Base-by-base conservation (phyloP, 2,329 filamentous ascomycete genomes). In the Aureobasidium sp. region DNA sequence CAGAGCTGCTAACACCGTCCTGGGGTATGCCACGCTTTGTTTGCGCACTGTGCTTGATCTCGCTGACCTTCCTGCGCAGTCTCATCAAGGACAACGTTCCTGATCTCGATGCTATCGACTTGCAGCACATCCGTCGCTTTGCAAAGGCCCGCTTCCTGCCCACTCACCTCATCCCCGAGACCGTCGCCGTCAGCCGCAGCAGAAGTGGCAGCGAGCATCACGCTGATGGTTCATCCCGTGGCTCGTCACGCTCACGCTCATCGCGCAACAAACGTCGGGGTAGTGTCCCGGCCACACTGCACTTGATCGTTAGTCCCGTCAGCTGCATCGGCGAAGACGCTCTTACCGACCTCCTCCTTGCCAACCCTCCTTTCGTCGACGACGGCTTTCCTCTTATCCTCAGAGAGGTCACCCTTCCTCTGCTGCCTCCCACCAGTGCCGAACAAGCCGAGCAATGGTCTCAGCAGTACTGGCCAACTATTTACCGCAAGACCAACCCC, bases 401-500 rank as follows among this genome's bases (percentile, higher is more conserved):
- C 56, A 79, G 82, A 59, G 81, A 80, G 61, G 83, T 90, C 61
- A 82, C 85, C 0, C 87, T 94, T 13, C 90, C 90, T 7, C 78
- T 87, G 29, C 77, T 90, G 48, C 82, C 89, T 27, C 90, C 90
- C 1, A 91, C 87, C 5, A 92, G 88, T 3, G 83, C 87, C 67
- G 80, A 87, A 43, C 89, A 93, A 73, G 89, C 90, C 9, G 83
- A 83, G 29, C 78, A 84, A 71, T 94, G 89, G 89, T 87, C 85
- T 29, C 79, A 83, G 37, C 81, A 87, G 67, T 93, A 90, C 73
- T 95, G 90, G 90, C 90, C 90, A 13, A 88, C 87, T 1, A 84
- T 92, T 53, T 95, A 94, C 76, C 87, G 90, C 66, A 92, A 92
- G 77, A 92, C 88, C 67, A 94, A 94, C 70, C 90, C 90, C 2